phyloP scores from a whole-genome alignment of 441 rosid genomes.

The Raphanus hybrid region DNA sequence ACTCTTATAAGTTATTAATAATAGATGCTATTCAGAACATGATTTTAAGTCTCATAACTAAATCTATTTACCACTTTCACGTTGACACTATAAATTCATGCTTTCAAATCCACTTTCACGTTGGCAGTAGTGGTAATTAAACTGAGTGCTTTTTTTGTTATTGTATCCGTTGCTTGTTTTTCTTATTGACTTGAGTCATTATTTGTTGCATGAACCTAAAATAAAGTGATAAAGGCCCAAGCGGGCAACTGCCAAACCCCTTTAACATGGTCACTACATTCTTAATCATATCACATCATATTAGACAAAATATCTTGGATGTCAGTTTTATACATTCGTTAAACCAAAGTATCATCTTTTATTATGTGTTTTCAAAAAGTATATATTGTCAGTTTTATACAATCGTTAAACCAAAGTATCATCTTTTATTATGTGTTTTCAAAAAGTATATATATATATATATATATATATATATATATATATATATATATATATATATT shows the following conservation, averaged over 20 bases:
- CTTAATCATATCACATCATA: conserved; percentile 21
- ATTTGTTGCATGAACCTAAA: conserved; percentile 20
- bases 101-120: background rate
- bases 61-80: too few relatives aligned
- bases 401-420: conserved; percentile 7
- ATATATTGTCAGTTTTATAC: background rate
- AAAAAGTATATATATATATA: background rate
- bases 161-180: background rate
- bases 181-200: background rate
- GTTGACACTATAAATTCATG: too few relatives aligned
- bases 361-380: background rate
- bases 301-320: background rate
- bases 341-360: conserved; percentile 9
- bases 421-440: background rate
- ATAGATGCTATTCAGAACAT: too few relatives aligned
- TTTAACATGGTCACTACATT: background rate
- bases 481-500: background rate
- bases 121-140: background rate
- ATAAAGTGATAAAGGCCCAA: conserved; percentile 18
- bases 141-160: background rate
- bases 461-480: background rate
- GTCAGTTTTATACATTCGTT: background rate
- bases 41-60: too few relatives aligned
- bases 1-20: too few relatives aligned
- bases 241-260: conserved; percentile 26